Conservation (phyloP, 2,329 filamentous ascomycete genomes). For the Ilyonectria robusta region DNA sequence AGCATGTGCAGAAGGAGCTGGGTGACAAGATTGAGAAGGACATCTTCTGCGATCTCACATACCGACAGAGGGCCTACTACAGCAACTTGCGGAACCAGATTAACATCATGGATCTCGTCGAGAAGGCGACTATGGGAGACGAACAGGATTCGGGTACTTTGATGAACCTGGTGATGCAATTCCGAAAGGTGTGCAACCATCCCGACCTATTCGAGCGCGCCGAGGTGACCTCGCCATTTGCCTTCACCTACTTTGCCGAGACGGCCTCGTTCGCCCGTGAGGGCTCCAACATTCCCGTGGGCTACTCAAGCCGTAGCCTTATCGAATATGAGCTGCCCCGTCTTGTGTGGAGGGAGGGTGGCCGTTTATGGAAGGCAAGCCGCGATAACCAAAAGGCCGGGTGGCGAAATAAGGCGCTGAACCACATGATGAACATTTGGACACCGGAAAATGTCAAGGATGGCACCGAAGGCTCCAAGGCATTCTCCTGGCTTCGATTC, state of each 20-base stretch:
- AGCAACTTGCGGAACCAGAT: conserved; percentile 95
- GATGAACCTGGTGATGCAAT: conserved; percentile 99
- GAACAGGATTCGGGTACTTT: conserved; percentile 95
- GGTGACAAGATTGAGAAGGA: conserved; percentile 99
- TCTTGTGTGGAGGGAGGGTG: conserved; percentile 85
- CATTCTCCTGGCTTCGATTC: conserved; percentile 94
- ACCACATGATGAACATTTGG: conserved; percentile 92
- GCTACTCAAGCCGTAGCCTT: conserved; percentile 88
- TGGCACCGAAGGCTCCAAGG: conserved; percentile 71
- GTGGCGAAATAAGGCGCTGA: conserved; percentile 83
- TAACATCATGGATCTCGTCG: conserved; percentile 98
- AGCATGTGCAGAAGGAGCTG: conserved; percentile 98
- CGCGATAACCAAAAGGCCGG: conserved; percentile 82
- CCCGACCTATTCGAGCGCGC: conserved; percentile 97
- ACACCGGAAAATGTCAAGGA: conserved; percentile 81
- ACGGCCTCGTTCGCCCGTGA: conserved; percentile 96
- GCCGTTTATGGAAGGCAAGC: conserved; percentile 81
- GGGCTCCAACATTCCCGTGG: conserved; percentile 82
- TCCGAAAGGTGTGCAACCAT: conserved; percentile 99
- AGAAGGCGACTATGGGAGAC: conserved; percentile 94
- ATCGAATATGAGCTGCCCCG: conserved; percentile 89
- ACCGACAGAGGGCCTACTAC: conserved; percentile 95
- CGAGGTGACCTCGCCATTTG: conserved; percentile 89
- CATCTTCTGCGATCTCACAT: conserved; percentile 96
- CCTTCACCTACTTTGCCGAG: conserved; percentile 90